Evolutionary conservation across 805 yeast genomes (phyloP), one percentile per base, ranked within the genome.

Genomic region (Kluyveromyces wickerhamii): DNA sequence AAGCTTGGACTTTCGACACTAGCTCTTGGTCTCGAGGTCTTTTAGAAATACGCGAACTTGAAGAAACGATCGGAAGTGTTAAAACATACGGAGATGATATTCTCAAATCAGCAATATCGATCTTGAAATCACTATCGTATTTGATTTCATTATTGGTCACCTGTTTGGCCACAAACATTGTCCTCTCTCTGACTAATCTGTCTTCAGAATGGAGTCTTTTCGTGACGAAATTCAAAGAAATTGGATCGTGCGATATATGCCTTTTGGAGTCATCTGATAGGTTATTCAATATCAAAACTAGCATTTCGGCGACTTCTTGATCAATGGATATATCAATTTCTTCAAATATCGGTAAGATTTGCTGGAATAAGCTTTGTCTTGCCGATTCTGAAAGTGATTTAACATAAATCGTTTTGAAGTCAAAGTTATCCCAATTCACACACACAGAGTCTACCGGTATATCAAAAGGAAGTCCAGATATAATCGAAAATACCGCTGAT

Each of bases 121-220:
- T 46, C 20, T 19, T 26, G 27, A 49, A 53, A 20, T 43, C 43
- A 37, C 59, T 56, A 8, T 57, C 57, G 35, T 48, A 59, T 15
- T 51, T 38, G 9, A 59, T 31, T 20, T 39, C 44, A 16, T 44
- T 44, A 25, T 44, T 36, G 2, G 62, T 42, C 7, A 52, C 36
- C 7, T 43, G 25, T 34, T 56, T 59, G 6, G 61, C 61, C 16
- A 59, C 40, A 37, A 35, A 48, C 64, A 57, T 58, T 3, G 63
- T 57, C 11, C 61, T 39, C 29, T 60, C 62, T 21, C 61, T 43
- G 7, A 54, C 37, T 8, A 13, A 24, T 8, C 31, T 20, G 22
- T 47, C 44, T 27, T 48, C 45, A 30, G 52, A 44, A 19, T 35
- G 33, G 16, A 59, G 37, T 16, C 62, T 42, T 21, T 41, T 42